phyloP scores from a whole-genome alignment of 192 early-diverging fungal species.

The Backusella psychrophila region DNA sequence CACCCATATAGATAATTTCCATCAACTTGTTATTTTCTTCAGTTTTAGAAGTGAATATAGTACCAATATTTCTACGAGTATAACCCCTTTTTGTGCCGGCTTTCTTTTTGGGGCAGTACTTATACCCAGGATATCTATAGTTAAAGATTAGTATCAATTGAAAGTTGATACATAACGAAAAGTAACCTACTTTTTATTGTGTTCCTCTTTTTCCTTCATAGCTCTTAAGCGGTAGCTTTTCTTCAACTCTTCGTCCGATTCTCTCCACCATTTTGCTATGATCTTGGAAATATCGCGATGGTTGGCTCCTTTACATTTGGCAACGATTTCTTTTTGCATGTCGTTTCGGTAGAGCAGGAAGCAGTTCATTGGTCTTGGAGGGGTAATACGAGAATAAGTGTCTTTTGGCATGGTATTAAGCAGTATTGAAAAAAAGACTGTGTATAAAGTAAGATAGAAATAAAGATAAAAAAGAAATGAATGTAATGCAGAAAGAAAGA shows the following conservation, averaged over 20 bases:
- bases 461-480: background rate
- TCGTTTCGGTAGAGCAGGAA: slow-evolving; percentile 62
- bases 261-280: slow-evolving; percentile 59
- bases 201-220: slow-evolving; percentile 44
- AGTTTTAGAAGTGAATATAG: background rate
- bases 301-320: slow-evolving; percentile 45
- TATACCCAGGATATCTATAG: slow-evolving; percentile 25
- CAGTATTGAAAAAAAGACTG: background rate
- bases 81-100: background rate
- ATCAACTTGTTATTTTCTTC: slow-evolving; percentile 4
- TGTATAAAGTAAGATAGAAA: background rate
- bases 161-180: too few species aligned
- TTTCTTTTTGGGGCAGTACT: slow-evolving; percentile 15
- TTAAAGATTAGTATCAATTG: background rate
- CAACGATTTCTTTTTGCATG: slow-evolving; percentile 53
- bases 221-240: slow-evolving; percentile 49
- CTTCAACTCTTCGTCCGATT: slow-evolving; percentile 48
- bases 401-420: background rate
- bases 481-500: background rate
- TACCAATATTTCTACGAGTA: background rate
- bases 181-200: slow-evolving; percentile 32
- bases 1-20: background rate
- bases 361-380: slow-evolving; percentile 57
- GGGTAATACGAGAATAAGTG: background rate
- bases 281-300: slow-evolving; percentile 62